These are phyloP conservation scores for Coemansia sp. DNA, from an alignment of 192 early-diverging fungal genomes.

Conservation along the genomic window DNA sequence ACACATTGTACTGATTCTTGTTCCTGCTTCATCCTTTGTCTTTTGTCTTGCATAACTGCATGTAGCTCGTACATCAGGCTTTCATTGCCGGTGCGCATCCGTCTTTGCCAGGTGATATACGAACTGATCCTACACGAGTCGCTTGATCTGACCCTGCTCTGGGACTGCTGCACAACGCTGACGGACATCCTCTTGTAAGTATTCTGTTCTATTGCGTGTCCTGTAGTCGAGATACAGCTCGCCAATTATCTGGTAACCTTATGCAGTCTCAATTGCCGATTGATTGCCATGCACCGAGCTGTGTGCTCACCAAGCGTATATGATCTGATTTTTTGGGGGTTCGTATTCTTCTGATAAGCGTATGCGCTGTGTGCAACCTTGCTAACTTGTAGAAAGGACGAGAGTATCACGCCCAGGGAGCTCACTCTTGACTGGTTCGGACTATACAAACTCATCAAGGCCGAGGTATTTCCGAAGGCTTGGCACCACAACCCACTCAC, in stretches of 20 bases:
- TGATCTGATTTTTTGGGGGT: too few species aligned
- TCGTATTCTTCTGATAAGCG: too few species aligned
- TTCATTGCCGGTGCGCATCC: slow-evolving; percentile 26
- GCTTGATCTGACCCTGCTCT: slow-evolving; percentile 68
- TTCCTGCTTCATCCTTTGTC: not conserved
- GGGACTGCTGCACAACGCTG: slow-evolving; percentile 60
- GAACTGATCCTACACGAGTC: slow-evolving; percentile 63
- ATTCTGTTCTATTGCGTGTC: not conserved
- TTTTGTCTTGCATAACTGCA: slow-evolving; percentile 7
- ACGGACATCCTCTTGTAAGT: slow-evolving; percentile 69
- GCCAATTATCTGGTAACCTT: not conserved
- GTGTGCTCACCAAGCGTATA: too few species aligned
- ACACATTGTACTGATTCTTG: slow-evolving; percentile 1
- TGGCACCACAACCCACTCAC: slow-evolving; percentile 64
- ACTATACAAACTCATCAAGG: slow-evolving; percentile 63
- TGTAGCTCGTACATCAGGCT: slow-evolving; percentile 47
- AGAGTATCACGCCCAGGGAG: slow-evolving; percentile 58
- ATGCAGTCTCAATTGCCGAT: too few species aligned
- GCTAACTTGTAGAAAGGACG: slow-evolving; percentile 45
- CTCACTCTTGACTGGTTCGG: slow-evolving; percentile 75
- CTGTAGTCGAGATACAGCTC: not conserved
- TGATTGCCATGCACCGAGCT: too few species aligned
- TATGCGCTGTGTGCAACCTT: not conserved
- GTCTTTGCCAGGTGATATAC: slow-evolving; percentile 57
- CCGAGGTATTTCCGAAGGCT: slow-evolving; percentile 62